phyloP scores from a whole-genome alignment of 805 yeast species.

The Nakazawaea ernobii region DNA sequence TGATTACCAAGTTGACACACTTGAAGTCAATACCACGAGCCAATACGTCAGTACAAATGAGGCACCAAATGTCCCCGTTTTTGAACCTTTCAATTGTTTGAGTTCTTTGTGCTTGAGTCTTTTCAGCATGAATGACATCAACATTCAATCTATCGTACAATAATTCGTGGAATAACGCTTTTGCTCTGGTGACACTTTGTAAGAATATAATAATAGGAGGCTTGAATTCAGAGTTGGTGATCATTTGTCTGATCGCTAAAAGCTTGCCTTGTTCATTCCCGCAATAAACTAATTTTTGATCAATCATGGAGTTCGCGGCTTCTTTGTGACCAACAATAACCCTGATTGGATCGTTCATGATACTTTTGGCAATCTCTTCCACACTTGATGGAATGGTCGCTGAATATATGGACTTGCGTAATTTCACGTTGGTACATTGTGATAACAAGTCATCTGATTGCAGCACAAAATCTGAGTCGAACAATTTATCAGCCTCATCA shows the following conservation, averaged over 20 bases:
- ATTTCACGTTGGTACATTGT: conserved; percentile 41
- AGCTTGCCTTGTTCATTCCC: conserved; percentile 96
- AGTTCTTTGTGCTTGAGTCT: conserved; percentile 84
- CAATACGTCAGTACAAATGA: conserved; percentile 92
- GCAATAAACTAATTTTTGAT: conserved; percentile 77
- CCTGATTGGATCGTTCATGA: conserved; percentile 83
- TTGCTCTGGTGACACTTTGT: conserved; percentile 90
- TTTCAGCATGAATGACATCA: conserved; percentile 93
- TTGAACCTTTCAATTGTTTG: conserved; percentile 78
- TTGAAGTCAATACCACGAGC: conserved; percentile 97
- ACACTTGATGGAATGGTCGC: conserved; percentile 95
- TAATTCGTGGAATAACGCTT: conserved; percentile 89
- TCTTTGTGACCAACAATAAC: conserved; percentile 90
- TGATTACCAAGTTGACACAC: conserved; percentile 90
- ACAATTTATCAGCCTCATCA: conserved; percentile 94
- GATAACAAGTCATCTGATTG: conserved; percentile 85
- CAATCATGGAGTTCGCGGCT: conserved; percentile 80
- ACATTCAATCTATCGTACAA: conserved; percentile 88
- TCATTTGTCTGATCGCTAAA: conserved; percentile 83
- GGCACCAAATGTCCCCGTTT: conserved; percentile 90
- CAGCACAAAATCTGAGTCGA: conserved; percentile 79
- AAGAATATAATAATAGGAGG: conserved; percentile 93
- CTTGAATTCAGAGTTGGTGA: conserved; percentile 74
- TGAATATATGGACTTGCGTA: conserved; percentile 78
- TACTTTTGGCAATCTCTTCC: conserved; percentile 78